phyloP scores from a whole-genome alignment of 2,329 filamentous ascomycete species.

The Camillea tinctor region DNA sequence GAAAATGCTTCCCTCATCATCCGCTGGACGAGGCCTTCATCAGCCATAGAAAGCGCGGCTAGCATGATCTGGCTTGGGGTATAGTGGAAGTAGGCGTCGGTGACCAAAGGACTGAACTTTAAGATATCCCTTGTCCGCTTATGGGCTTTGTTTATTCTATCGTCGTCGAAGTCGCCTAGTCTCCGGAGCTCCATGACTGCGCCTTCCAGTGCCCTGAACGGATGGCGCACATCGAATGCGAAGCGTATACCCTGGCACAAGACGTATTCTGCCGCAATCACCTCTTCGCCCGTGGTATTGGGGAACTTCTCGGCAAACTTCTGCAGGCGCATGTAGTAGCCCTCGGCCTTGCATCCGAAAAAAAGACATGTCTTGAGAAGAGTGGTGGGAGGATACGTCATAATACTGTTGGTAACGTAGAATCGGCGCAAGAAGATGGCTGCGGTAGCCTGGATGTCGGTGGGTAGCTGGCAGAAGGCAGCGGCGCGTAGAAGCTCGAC shows the following conservation, averaged over 20 bases:
- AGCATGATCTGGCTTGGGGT: slow-evolving; percentile 94
- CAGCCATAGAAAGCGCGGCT: slow-evolving; percentile 73
- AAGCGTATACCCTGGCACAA: slow-evolving; percentile 91
- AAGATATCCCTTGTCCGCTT: slow-evolving; percentile 70
- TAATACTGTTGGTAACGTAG: slow-evolving; percentile 91
- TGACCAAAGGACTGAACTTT: slow-evolving; percentile 78
- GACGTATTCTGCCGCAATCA: slow-evolving; percentile 88
- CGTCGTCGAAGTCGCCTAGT: slow-evolving; percentile 59
- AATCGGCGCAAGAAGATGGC: slow-evolving; percentile 91
- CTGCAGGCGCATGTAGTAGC: slow-evolving; percentile 65
- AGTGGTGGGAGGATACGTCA: slow-evolving; percentile 91
- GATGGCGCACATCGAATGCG: slow-evolving; percentile 89
- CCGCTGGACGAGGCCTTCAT: slow-evolving; percentile 58
- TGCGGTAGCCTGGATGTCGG: slow-evolving; percentile 66
- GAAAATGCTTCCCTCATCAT: slow-evolving; percentile 44
- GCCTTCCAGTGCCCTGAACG: slow-evolving; percentile 83
- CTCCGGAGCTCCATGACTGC: slow-evolving; percentile 78
- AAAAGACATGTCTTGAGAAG: slow-evolving; percentile 90
- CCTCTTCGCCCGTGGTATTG: slow-evolving; percentile 72
- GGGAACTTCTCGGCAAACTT: slow-evolving; percentile 69
- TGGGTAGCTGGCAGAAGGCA: slow-evolving; percentile 50
- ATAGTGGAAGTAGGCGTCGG: slow-evolving; percentile 96
- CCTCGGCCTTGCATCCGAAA: slow-evolving; percentile 91
- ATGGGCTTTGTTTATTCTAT: slow-evolving; percentile 62
- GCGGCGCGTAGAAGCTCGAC: slow-evolving; percentile 57